Percentiles rank a stretch among this genome's conserved stretches.
Conservation (phyloP, 495 filamentous ascomycete species). For the Penicillium riverlandense region DNA sequence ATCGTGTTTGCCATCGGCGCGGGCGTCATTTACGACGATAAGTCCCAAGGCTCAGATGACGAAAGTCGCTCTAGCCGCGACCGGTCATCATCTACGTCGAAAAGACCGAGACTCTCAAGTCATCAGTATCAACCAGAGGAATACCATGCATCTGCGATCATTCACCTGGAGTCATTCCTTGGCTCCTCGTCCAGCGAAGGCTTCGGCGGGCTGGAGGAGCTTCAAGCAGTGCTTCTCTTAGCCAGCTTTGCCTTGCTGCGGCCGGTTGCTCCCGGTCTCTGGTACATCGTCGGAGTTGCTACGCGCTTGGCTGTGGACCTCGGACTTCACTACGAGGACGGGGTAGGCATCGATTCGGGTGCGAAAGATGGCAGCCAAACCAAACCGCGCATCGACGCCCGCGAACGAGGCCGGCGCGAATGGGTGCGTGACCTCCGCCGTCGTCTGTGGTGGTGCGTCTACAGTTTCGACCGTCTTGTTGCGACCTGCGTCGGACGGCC, state of each 20-base stretch:
- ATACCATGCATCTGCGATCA: slow-evolving; percentile 89
- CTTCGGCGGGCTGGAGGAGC: slow-evolving; percentile 77
- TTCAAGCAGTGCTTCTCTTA: slow-evolving; percentile 84
- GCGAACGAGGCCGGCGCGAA: slow-evolving; percentile 69
- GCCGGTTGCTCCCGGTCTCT: slow-evolving; percentile 86
- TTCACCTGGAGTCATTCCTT: slow-evolving; percentile 83
- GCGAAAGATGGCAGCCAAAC: slow-evolving; percentile 28
- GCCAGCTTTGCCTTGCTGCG: slow-evolving; percentile 87
- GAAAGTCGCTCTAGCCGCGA: slow-evolving; percentile 26
- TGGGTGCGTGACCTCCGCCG: slow-evolving; percentile 83
- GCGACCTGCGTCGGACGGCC: slow-evolving; percentile 87
- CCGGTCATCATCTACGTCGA: slow-evolving; percentile 33
- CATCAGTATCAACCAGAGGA: slow-evolving; percentile 84
- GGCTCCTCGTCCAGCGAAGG: slow-evolving; percentile 55
- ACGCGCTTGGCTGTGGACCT: slow-evolving; percentile 85
- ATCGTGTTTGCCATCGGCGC: slow-evolving; percentile 98
- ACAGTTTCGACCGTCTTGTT: slow-evolving; percentile 87
- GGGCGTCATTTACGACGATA: slow-evolving; percentile 78
- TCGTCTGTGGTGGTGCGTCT: slow-evolving; percentile 94
- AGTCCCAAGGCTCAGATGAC: slow-evolving; percentile 32
- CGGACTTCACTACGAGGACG: slow-evolving; percentile 89
- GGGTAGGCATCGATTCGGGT: slow-evolving; percentile 54
- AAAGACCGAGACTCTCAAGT: slow-evolving; percentile 44
- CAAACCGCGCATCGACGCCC: slow-evolving; percentile 36
- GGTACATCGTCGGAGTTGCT: slow-evolving; percentile 95